phyloP scores from a whole-genome alignment of 163 green algal genomes.

The Prototheca wickerhamii region DNA sequence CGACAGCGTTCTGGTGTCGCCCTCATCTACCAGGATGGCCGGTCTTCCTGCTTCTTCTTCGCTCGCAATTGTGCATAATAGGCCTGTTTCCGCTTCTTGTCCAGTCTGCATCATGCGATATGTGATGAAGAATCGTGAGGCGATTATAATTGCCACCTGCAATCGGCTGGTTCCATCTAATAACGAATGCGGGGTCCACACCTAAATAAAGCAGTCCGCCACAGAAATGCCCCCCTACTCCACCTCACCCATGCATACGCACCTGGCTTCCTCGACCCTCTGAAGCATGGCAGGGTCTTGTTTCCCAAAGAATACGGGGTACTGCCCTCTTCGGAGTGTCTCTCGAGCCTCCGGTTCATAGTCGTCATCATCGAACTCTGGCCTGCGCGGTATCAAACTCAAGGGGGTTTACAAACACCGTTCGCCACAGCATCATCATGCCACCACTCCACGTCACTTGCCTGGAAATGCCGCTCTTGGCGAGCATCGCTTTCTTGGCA shows the following conservation, averaged over 20 bases:
- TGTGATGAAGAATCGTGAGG: background rate
- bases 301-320: slow-evolving; percentile 26
- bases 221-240: background rate
- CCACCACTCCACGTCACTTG: background rate
- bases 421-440: background rate
- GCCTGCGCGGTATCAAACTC: background rate
- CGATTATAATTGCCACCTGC: background rate
- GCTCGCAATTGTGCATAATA: background rate
- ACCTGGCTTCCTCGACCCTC: background rate
- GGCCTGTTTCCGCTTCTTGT: background rate
- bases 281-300: slow-evolving; percentile 1
- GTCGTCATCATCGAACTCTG: background rate
- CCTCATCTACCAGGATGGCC: background rate
- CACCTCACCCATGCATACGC: too few relatives aligned
- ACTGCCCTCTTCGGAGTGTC: slow-evolving; percentile 11
- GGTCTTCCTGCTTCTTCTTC: slow-evolving; percentile 1
- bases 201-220: background rate
- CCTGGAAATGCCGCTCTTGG: background rate
- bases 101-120: background rate
- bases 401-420: background rate
- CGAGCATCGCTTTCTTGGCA: slow-evolving; percentile 36
- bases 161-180: background rate
- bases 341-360: slow-evolving; percentile 3
- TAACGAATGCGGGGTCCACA: background rate
- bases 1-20: background rate